Conservation (phyloP, 257 asterid genomes). For the Forsythia viridissima region DNA sequence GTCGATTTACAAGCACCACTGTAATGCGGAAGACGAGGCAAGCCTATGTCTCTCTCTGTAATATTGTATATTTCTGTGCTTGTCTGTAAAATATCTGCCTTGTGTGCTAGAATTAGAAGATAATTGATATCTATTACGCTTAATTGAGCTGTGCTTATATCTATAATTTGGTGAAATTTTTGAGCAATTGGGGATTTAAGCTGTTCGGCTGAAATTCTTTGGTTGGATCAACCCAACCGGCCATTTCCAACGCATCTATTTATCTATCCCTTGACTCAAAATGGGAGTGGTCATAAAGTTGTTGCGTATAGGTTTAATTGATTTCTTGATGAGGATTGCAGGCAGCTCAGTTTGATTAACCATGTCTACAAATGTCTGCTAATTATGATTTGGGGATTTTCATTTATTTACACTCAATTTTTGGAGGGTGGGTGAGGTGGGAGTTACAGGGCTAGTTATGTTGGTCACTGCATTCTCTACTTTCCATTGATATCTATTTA, state of each 20-base stretch:
- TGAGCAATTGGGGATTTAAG: slow-evolving; percentile 6
- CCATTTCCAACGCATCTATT: too few species aligned
- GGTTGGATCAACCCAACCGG: too few species aligned
- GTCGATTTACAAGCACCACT: slow-evolving; percentile 85
- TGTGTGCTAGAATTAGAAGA: slow-evolving; percentile 11
- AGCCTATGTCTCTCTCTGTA: not conserved
- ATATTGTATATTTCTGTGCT: slow-evolving; percentile 17
- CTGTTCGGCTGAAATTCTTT: slow-evolving; percentile 7
- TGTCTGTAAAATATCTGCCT: not conserved
- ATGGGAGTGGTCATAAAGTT: slow-evolving; percentile 6
- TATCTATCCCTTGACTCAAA: too few species aligned
- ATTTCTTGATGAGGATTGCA: slow-evolving; percentile 12
- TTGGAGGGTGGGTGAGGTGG: not conserved
- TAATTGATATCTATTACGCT: slow-evolving; percentile 5
- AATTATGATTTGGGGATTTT: not conserved
- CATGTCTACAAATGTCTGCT: not conserved
- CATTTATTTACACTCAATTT: not conserved
- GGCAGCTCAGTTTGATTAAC: not conserved
- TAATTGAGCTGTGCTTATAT: slow-evolving; percentile 2
- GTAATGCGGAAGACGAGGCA: slow-evolving; percentile 95
- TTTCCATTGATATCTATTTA: not conserved
- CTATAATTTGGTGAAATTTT: slow-evolving; percentile 7
- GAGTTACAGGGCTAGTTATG: not conserved
- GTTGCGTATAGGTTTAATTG: not conserved
- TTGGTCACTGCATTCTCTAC: slow-evolving; percentile 3